Evolutionary conservation across 129 eudicot species (phyloP).

Genomic region (Scalesia atractyloides): DNA sequence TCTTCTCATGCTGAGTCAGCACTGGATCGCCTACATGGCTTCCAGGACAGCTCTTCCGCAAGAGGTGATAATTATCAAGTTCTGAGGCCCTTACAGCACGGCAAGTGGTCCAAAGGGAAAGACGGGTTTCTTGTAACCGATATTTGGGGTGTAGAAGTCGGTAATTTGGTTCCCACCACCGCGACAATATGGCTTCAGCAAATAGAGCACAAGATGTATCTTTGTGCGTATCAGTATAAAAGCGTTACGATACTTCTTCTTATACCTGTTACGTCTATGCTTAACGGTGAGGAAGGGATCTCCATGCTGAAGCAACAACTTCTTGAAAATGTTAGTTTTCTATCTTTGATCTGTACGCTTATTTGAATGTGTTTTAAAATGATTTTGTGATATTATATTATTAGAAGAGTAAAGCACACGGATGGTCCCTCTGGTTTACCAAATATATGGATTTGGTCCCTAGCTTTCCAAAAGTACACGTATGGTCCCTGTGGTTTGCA

Average conservation of each 20-base stretch:
- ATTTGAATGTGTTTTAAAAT: neutral
- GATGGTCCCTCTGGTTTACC: too few species aligned
- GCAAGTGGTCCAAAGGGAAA: slow-evolving; percentile 93
- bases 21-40: slow-evolving; percentile 46
- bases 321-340: slow-evolving; percentile 58
- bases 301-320: slow-evolving; percentile 69
- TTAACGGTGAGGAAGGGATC: slow-evolving; percentile 76
- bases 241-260: slow-evolving; percentile 76
- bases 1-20: slow-evolving; percentile 47
- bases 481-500: too few species aligned
- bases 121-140: slow-evolving; percentile 91
- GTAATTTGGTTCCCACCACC: slow-evolving; percentile 48
- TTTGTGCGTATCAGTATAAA: slow-evolving; percentile 78
- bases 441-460: too few species aligned
- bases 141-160: slow-evolving; percentile 68
- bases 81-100: slow-evolving; percentile 75
- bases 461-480: too few species aligned
- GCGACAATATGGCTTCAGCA: slow-evolving; percentile 84
- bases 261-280: slow-evolving; percentile 70
- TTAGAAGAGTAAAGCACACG: neutral
- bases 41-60: slow-evolving; percentile 48
- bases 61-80: slow-evolving; percentile 50
- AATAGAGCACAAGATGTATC: slow-evolving; percentile 85
- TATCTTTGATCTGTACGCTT: neutral
- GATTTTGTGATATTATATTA: neutral